Conservation (phyloP, 2,329 filamentous ascomycete species). For the Teratosphaeriaceae sp. region DNA sequence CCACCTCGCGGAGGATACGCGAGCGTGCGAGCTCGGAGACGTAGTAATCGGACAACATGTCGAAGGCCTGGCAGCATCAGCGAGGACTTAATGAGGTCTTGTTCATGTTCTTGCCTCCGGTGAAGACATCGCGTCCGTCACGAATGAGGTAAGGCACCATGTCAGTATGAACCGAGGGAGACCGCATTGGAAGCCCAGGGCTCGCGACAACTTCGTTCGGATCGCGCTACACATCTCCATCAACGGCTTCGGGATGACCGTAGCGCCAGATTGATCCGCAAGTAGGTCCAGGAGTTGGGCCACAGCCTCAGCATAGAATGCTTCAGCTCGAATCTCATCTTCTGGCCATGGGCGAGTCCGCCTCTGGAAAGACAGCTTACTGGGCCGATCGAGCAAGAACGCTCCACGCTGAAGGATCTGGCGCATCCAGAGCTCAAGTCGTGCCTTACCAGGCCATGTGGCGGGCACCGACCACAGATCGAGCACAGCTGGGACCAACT, state of each 20-base stretch:
- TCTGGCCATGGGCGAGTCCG: constrained; percentile 65
- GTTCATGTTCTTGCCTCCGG: constrained; percentile 77
- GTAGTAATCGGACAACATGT: constrained; percentile 77
- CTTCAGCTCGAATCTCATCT: constrained; percentile 73
- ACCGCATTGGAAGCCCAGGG: constrained; percentile 59
- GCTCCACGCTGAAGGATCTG: constrained; percentile 88
- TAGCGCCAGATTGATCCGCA: constrained; percentile 68
- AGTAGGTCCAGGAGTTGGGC: constrained; percentile 77
- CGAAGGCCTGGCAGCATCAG: constrained; percentile 45
- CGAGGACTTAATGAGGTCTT: too few species aligned
- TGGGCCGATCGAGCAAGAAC: constrained; percentile 79
- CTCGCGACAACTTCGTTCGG: constrained; percentile 58
- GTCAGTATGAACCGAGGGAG: constrained; percentile 80
- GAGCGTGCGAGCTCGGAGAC: constrained; percentile 87
- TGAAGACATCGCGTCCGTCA: constrained; percentile 76
- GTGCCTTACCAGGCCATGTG: constrained; percentile 82
- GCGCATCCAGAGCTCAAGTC: constrained; percentile 92
- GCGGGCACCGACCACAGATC: constrained; percentile 82
- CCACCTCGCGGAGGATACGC: constrained; percentile 65
- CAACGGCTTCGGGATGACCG: constrained; percentile 79
- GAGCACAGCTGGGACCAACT: constrained; percentile 75
- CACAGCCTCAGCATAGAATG: constrained; percentile 81
- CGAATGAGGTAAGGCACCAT: constrained; percentile 85
- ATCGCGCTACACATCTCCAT: constrained; percentile 81
- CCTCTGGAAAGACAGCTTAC: constrained; percentile 63